These are phyloP conservation scores for Pseudozyma sp. DNA, from an alignment of 1,284 basidiomycete species.

Conservation along the genomic window DNA sequence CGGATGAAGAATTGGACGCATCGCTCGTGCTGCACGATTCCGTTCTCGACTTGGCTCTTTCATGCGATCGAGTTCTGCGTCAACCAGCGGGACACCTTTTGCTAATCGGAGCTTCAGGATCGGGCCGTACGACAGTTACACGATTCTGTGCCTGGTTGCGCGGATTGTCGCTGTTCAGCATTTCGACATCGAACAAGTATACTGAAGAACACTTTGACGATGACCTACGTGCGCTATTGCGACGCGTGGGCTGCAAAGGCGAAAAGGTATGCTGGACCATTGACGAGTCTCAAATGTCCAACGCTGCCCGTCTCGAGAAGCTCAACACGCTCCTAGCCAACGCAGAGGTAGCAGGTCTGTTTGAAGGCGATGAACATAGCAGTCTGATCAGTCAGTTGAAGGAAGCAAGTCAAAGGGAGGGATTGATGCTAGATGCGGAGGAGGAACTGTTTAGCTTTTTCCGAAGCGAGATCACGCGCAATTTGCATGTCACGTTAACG, in stretches of 20 bases:
- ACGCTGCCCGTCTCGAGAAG: conserved; percentile 96
- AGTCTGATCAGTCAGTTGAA: conserved; percentile 98
- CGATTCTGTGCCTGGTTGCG: conserved; percentile 99
- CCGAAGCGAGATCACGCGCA: conserved; percentile 56
- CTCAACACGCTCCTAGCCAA: conserved; percentile 99
- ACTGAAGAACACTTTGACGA: conserved; percentile 98
- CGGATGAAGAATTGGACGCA: conserved; percentile 84
- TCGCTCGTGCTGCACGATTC: conserved; percentile 99
- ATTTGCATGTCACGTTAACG: conserved; percentile 78
- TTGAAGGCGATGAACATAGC: conserved; percentile 86
- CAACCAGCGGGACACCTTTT: conserved; percentile 96
- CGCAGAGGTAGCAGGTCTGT: conserved; percentile 98
- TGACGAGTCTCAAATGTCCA: conserved; percentile 97
- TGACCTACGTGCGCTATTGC: conserved; percentile 90
- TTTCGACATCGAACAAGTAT: conserved; percentile 99
- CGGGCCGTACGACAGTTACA: conserved; percentile 97
- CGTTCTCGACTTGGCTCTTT: conserved; percentile 94
- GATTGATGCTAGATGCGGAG: conserved; percentile 95
- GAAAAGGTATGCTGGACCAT: conserved; percentile 99
- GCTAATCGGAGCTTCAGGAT: conserved; percentile 96
- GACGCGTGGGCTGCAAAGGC: conserved; percentile 94
- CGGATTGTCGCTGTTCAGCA: conserved; percentile 96
- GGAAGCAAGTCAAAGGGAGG: conserved; percentile 96
- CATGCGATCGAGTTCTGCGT: conserved; percentile 98
- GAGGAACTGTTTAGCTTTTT: conserved; percentile 73